Base-by-base conservation (phyloP, 345 rosid genomes). In the Corchorus olitorius region DNA sequence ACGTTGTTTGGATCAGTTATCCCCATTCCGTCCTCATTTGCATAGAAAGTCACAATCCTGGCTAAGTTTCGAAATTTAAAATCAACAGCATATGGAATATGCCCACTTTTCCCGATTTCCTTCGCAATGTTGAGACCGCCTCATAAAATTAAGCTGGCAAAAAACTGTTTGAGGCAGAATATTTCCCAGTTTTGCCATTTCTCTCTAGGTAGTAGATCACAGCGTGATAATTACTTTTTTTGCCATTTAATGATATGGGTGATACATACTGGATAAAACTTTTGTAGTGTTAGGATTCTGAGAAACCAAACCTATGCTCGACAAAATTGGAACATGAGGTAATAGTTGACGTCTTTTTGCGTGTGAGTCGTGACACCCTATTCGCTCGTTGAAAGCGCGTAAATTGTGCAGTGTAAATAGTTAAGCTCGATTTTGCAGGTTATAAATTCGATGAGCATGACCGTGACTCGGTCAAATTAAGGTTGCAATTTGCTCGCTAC, bases 401-500 rank as follows among this genome's bases (percentile, higher is more conserved):
- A 78, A 75, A 77, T 83, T 78, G 79, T 77, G 75, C 78, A 52
- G 72, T 76, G 81, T 87, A 79, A 87, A 83, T 77, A 80, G 87
- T 77, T 76, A 62, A 74, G 82, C 88, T 90, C 80, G 72, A 86
- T 88, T 90, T 90, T 90, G 90, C 93, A 90, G 92, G 92, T 88
- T 90, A 90, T 80, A 78, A 49, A 72, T 90, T 90, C 50, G 93
- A 90, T 50, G 93, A 88, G 82, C 83, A 85, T 80, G 93, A 88
- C 86, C 92, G 83, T n/a, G 90, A 90, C 39, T 82, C 88, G 76
- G 77, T 80, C 82, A 81, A 82, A 73, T 81, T 90, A 82, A 84
- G 91, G 78, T 86, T 90, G 87, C 93, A 90, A 85, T 90, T 87
- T 81, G 93, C 93, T 88, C 90, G 90, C 90, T 84, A 79, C 75